Evolutionary conservation across 345 rosid species (phyloP).

Genomic region (Heritiera fomes): DNA sequence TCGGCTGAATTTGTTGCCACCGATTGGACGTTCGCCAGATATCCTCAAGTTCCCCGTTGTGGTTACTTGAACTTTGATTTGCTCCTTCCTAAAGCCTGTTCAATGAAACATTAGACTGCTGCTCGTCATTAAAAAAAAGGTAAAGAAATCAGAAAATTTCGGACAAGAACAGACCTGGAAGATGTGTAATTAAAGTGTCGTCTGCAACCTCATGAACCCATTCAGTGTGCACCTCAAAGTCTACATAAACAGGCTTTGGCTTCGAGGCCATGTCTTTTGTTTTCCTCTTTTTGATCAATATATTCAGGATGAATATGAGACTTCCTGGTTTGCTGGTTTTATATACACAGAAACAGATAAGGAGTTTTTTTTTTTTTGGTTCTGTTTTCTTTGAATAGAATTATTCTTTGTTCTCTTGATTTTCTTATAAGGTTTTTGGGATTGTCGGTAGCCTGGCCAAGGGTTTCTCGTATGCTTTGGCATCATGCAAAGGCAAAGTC

Average conservation of each 20-base stretch:
- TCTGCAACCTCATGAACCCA: slow-evolving; percentile 36
- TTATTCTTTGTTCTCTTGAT: background rate
- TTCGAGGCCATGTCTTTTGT: background rate
- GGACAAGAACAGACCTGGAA: slow-evolving; percentile 40
- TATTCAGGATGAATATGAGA: background rate
- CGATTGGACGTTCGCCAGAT: slow-evolving; percentile 37
- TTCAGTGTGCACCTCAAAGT: slow-evolving; percentile 34
- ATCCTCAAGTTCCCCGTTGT: slow-evolving; percentile 28
- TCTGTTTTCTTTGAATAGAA: slow-evolving; percentile 1
- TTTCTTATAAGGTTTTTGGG: background rate
- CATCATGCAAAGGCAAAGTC: slow-evolving; percentile 8
- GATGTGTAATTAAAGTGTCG: slow-evolving; percentile 35
- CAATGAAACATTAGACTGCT: background rate
- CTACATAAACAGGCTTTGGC: slow-evolving; percentile 22
- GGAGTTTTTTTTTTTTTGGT: too few species aligned
- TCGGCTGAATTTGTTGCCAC: slow-evolving; percentile 30
- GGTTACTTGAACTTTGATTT: slow-evolving; percentile 49
- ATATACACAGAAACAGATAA: background rate
- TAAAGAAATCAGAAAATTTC: background rate
- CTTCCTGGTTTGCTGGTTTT: background rate
- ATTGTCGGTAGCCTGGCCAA: background rate
- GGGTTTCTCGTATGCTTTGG: background rate
- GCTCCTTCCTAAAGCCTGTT: slow-evolving; percentile 45
- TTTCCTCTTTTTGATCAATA: background rate
- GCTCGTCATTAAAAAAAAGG: background rate